phyloP scores from a whole-genome alignment of 495 filamentous ascomycete species.

The Aspergillus bertholletiae region DNA sequence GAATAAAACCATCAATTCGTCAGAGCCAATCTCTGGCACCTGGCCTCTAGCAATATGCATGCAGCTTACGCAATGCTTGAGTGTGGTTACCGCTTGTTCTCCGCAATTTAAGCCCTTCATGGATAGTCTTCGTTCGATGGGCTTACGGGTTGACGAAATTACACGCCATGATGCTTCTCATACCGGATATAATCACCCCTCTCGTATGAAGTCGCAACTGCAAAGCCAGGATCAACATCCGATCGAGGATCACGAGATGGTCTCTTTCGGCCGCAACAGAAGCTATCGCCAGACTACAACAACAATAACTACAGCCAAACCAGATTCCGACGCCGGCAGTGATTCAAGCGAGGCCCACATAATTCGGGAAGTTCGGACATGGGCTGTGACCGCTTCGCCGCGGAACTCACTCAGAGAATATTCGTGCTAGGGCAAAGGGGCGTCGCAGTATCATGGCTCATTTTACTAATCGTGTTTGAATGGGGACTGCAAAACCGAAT shows the following conservation, averaged over 20 bases:
- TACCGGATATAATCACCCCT: too few relatives aligned
- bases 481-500: too few relatives aligned
- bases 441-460: too few relatives aligned
- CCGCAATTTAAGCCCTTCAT: conserved; percentile 48
- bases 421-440: too few relatives aligned
- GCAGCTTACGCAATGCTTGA: conserved; percentile 32
- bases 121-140: conserved; percentile 39
- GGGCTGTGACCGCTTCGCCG: conserved; percentile 21
- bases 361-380: conserved; percentile 26
- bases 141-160: conserved; percentile 34
- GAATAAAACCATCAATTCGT: conserved; percentile 10
- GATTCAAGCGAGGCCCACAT: conserved; percentile 29
- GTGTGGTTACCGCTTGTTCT: conserved; percentile 40
- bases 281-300: too few relatives aligned
- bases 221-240: conserved; percentile 13
- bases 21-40: conserved; percentile 20
- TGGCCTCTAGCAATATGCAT: conserved; percentile 30
- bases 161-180: too few relatives aligned
- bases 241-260: conserved; percentile 13
- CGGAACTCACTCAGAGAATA: too few relatives aligned
- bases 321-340: conserved; percentile 24
- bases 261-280: too few relatives aligned
- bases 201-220: too few relatives aligned
- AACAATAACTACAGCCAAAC: conserved; percentile 8
- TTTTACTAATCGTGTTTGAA: too few relatives aligned